Percentiles rank a stretch among this genome's conserved stretches.
Evolutionary conservation across 441 rosid species (phyloP).

Genomic region (Rhodomyrtus psidioides): DNA sequence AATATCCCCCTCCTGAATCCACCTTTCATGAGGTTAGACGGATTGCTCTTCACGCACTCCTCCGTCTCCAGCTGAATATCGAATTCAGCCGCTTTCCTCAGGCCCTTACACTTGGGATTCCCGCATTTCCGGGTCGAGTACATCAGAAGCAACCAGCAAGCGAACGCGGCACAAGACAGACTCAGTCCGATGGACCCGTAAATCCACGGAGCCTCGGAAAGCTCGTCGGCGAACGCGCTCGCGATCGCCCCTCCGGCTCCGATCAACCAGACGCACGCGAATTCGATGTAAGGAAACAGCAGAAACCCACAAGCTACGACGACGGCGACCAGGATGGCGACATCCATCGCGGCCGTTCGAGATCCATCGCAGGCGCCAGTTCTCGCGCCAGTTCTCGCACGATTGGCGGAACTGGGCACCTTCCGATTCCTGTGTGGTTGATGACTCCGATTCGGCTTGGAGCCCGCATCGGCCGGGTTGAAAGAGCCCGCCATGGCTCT

Average conservation of each 20-base stretch:
- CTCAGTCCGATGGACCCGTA: slow-evolving; percentile 61
- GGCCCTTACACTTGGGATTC: slow-evolving; percentile 71
- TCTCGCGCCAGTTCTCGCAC: slow-evolving; percentile 26
- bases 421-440: slow-evolving; percentile 25
- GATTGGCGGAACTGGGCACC: slow-evolving; percentile 23
- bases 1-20: slow-evolving; percentile 53
- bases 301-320: slow-evolving; percentile 63
- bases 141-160: slow-evolving; percentile 50
- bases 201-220: slow-evolving; percentile 44
- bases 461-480: slow-evolving; percentile 28
- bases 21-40: slow-evolving; percentile 14
- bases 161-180: slow-evolving; percentile 46
- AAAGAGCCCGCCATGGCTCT: slow-evolving; percentile 44
- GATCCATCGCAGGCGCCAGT: slow-evolving; percentile 57
- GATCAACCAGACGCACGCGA: slow-evolving; percentile 22
- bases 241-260: slow-evolving; percentile 31
- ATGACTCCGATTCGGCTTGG: slow-evolving; percentile 14
- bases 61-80: slow-evolving; percentile 92
- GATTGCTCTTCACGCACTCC: slow-evolving; percentile 63
- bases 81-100: slow-evolving; percentile 71
- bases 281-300: slow-evolving; percentile 59
- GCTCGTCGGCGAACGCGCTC: slow-evolving; percentile 50
- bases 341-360: slow-evolving; percentile 65
- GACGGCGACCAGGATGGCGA: slow-evolving; percentile 62
- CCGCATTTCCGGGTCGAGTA: slow-evolving; percentile 64